Evolutionary conservation across 805 yeast genomes (phyloP), one percentile per base, ranked within the genome.

Genomic region (Wickerhamiella alocasiicola): DNA sequence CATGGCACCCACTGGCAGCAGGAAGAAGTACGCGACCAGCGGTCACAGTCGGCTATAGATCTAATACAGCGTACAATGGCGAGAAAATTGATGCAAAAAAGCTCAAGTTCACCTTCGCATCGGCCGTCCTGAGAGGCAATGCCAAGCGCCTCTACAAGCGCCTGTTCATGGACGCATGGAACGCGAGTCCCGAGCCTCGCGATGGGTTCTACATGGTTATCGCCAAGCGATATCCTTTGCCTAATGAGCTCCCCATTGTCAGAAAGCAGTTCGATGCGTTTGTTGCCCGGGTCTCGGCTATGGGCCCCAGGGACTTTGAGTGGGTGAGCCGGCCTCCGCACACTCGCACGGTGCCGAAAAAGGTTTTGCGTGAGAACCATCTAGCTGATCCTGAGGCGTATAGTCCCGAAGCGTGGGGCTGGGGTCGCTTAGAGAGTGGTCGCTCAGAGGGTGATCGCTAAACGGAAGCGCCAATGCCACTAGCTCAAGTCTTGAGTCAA

Each of bases 21-120:
- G 49, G 43, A n/a, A 43, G 55, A 6, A 42, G 36, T 9, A 46
- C 52, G 15, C 45, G 55, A 20, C 55, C 55, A 1, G 46, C 51
- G 2, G 15, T 51, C 19, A 44, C 30, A 4, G 42, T 45, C 1
- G 11, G 46, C 6, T 44, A 42, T 9, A 24, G 39, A 12, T 20
- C 18, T 2, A 51, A 50, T 11, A 30, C 5, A 3, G 37, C 12
- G 11, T 48, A 16, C 31, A 51, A 51, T 29, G 55, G 55, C 4
- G 37, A 33, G 18, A 20, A 25, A 30, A 6, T 13, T 18, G 30
- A 15, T 9, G 4, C 5, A 12, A 11, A 36, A 3, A 21, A 26
- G 23, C 39, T 40, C 11, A 19, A 31, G 13, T 44, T 41, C n/a
- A 50, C 52, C 5, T 34, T 51, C 17, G 44, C 41, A 21, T 46